Evolutionary conservation across 208 protist genomes (phyloP), one percentile per base, ranked within the genome.

Genomic region (Phytomonas francai): DNA sequence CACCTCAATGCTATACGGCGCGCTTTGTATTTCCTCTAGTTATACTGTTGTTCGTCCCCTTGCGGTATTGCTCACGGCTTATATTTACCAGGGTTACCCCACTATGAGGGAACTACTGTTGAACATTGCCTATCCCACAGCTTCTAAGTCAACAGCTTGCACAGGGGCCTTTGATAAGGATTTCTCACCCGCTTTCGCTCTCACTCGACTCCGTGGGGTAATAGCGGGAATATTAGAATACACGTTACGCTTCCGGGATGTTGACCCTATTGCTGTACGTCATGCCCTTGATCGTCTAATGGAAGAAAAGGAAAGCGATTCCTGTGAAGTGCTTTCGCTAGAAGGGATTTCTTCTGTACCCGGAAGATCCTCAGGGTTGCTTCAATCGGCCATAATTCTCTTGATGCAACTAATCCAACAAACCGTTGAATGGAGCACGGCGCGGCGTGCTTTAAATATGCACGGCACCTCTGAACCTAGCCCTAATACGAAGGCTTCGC

Each of bases 171-270:
- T 54, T 54, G 45, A 54, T 54, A 22, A 54, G 19, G 45, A 54
- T 54, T 54, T 54, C 25, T 36, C 67, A 34, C 12, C 49, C 2
- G 54, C 27, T 29, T 65, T 65, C 28, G 63, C 63, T 7, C 49
- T 22, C 8, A 67, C 63, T 30, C 73, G 73, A 5, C 27, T 80
- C 36, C 69, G 72, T 59, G 86, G 86, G 60, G 75, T 92, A 7
- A 69, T 89, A 0, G 75, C 80, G 16, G 86, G 86, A 63, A 54
- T 92, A 27, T 45, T 92, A n/a, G 82, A 88, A 60, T 86, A 82
- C 73, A 65, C 86, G 6, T 65, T 88, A 71, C 74, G 45, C 2
- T 25, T 54, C 25, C 45, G 25, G 19, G 45, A 54, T 54, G 45
- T 6, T 54, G 45, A 54, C 6, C 16, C 16, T 25, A 54, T 54